Conservation (phyloP, 2,329 filamentous ascomycete genomes). For the Paecilomyces fulvus region DNA sequence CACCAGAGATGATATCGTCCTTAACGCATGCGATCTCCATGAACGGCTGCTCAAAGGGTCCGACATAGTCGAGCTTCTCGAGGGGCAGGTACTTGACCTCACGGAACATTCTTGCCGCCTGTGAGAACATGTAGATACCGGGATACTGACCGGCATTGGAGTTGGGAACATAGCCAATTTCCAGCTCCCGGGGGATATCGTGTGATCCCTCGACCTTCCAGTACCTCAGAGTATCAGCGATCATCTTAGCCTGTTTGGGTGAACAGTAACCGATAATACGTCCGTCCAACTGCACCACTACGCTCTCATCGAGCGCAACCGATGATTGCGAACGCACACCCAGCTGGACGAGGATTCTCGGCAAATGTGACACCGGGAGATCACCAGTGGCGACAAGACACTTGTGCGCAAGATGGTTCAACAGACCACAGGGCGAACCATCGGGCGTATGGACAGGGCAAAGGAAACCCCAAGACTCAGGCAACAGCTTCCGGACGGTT, state of each 20-base stretch:
- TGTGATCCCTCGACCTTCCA: slow-evolving; percentile 92
- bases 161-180: slow-evolving; percentile 84
- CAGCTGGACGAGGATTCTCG: slow-evolving; percentile 65
- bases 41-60: slow-evolving; percentile 91
- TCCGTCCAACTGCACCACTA: slow-evolving; percentile 85
- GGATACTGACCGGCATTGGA: slow-evolving; percentile 92
- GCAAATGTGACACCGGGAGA: slow-evolving; percentile 66
- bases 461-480: slow-evolving; percentile 96
- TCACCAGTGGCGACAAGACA: slow-evolving; percentile 75
- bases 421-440: slow-evolving; percentile 83
- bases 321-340: slow-evolving; percentile 70
- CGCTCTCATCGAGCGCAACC: slow-evolving; percentile 71
- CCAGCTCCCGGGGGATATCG: slow-evolving; percentile 70
- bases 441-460: slow-evolving; percentile 97
- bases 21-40: slow-evolving; percentile 96
- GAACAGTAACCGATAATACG: slow-evolving; percentile 84
- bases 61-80: slow-evolving; percentile 78
- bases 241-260: slow-evolving; percentile 69
- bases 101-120: slow-evolving; percentile 76
- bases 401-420: slow-evolving; percentile 94
- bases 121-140: slow-evolving; percentile 86
- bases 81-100: slow-evolving; percentile 88
- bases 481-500: slow-evolving; percentile 86
- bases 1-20: slow-evolving; percentile 74
- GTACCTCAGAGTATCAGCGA: slow-evolving; percentile 79